Evolutionary conservation across 441 rosid genomes (phyloP).

Genomic region (Francoa sonchifolia): DNA sequence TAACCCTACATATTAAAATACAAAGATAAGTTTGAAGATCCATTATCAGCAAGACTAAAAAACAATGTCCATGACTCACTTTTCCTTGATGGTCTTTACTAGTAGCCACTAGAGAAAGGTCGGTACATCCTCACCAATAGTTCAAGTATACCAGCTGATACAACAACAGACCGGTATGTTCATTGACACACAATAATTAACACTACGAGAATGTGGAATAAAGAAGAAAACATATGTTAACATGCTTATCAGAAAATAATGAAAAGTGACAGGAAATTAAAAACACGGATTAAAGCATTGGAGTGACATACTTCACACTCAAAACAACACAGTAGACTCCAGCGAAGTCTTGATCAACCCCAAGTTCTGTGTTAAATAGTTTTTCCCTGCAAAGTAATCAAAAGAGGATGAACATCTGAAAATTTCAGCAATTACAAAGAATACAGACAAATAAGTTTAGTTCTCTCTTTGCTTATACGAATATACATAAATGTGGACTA

Average conservation of each 20-base stretch:
- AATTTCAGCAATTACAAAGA: background rate
- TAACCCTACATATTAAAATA: slow-evolving; percentile 48
- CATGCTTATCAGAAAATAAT: no score
- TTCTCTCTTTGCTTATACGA: no score
- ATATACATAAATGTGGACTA: no score
- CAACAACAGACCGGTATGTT: slow-evolving; percentile 55
- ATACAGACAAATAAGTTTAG: no score
- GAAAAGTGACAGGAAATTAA: background rate
- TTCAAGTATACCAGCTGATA: slow-evolving; percentile 89
- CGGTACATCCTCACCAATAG: slow-evolving; percentile 84
- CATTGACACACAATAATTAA: no score
- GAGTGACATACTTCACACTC: slow-evolving; percentile 47
- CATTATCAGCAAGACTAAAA: background rate
- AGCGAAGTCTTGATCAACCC: slow-evolving; percentile 91
- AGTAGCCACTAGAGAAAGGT: slow-evolving; percentile 94
- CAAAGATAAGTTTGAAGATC: slow-evolving; percentile 1
- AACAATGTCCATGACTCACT: slow-evolving; percentile 44
- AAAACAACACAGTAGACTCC: slow-evolving; percentile 75
- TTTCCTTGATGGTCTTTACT: slow-evolving; percentile 82
- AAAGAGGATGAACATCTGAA: background rate
- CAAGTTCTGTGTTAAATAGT: no score
- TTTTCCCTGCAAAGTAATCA: slow-evolving; percentile 50
- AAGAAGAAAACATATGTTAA: background rate
- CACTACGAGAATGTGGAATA: background rate
- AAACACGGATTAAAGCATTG: background rate